Conservation (phyloP, 139 green algal genomes). For the Tetradesmus obliquus region DNA sequence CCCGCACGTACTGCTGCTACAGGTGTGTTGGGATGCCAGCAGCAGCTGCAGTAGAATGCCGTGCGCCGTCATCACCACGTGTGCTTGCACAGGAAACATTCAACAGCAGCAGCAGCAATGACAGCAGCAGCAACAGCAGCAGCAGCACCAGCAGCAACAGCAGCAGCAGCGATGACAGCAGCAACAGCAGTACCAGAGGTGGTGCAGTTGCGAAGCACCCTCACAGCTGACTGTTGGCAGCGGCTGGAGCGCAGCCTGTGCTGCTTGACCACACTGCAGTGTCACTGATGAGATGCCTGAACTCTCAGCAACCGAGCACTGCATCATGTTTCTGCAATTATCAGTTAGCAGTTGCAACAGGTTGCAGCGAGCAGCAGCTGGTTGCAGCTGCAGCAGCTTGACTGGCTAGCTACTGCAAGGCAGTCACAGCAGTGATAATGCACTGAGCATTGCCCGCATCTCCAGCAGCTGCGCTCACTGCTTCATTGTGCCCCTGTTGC, state of each 20-base stretch:
- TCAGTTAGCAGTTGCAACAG: too few species aligned
- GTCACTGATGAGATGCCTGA: too few species aligned
- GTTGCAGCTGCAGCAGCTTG: too few species aligned
- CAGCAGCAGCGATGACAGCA: background rate
- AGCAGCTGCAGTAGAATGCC: background rate
- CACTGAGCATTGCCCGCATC: too few species aligned
- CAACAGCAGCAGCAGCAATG: background rate
- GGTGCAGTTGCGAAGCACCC: background rate
- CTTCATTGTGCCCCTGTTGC: background rate
- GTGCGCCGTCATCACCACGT: background rate
- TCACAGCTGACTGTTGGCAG: background rate
- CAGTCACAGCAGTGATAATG: too few species aligned
- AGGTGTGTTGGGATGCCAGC: conserved; percentile 57
- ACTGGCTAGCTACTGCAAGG: too few species aligned
- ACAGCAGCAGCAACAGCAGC: background rate
- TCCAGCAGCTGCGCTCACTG: too few species aligned
- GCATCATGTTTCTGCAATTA: too few species aligned
- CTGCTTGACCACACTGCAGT: too few species aligned
- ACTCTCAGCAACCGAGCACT: too few species aligned
- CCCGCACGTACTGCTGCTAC: conserved; percentile 93
- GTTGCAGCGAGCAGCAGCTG: too few species aligned
- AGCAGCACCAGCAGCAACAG: background rate
- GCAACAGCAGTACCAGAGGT: background rate
- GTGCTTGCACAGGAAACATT: background rate
- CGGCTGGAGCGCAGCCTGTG: too few species aligned